Evolutionary conservation across 352 stramenopile genomes (phyloP).

Genomic region (Discostella stelligera): DNA sequence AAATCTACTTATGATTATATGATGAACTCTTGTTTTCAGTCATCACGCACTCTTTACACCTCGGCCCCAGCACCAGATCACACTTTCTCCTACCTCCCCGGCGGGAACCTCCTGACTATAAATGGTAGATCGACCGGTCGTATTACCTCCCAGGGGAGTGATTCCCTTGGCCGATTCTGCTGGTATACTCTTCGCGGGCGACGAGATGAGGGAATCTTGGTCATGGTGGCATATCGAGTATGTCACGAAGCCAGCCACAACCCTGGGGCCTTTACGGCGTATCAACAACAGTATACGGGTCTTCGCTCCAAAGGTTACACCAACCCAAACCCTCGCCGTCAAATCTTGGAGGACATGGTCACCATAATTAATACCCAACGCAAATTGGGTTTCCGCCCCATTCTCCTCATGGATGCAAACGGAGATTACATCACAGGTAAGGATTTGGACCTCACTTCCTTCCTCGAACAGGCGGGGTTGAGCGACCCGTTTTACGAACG

Average conservation of each 20-base stretch:
- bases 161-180: constrained; percentile 16
- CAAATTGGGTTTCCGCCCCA: not conserved
- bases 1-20: not conserved
- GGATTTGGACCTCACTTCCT: not conserved
- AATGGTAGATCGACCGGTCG: not conserved
- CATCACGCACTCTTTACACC: not conserved
- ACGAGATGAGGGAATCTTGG: constrained; percentile 16
- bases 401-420: constrained; percentile 38
- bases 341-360: not conserved
- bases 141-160: not conserved
- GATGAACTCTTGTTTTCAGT: constrained; percentile 5
- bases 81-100: not conserved
- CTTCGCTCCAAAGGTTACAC: not conserved
- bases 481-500: constrained; percentile 3
- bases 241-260: constrained; percentile 7
- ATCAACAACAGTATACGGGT: constrained; percentile 2
- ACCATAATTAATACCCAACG: not conserved
- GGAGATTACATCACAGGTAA: not conserved
- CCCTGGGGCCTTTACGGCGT: constrained; percentile 19
- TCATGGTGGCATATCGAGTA: constrained; percentile 28
- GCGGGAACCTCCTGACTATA: constrained; percentile 1
- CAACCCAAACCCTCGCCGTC: not conserved
- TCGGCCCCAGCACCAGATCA: not conserved
- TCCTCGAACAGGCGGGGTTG: not conserved
- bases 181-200: constrained; percentile 9